Conservation (phyloP, 805 yeast genomes). For the Sporopachydermia lactativora region DNA sequence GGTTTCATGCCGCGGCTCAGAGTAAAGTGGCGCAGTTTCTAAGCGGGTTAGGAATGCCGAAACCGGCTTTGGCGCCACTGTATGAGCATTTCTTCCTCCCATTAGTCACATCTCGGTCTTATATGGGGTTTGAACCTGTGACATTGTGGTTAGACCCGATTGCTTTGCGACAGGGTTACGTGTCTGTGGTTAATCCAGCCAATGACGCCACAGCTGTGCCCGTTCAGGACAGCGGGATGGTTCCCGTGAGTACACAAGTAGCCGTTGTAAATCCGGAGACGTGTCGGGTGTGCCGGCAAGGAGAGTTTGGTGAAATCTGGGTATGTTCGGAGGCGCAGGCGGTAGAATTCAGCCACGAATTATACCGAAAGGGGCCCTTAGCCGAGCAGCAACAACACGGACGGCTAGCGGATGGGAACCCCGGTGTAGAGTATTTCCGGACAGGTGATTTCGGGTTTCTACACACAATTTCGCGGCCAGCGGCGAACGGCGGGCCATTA, state of each 20-base stretch:
- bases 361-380: slow-evolving; percentile 35
- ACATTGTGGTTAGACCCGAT: slow-evolving; percentile 78
- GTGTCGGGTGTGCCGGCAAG: slow-evolving; percentile 56
- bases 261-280: slow-evolving; percentile 96
- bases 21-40: slow-evolving; percentile 7
- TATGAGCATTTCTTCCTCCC: slow-evolving; percentile 76
- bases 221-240: slow-evolving; percentile 91
- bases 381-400: slow-evolving; percentile 45
- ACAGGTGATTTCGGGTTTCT: slow-evolving; percentile 94
- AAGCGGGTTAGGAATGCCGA: slow-evolving; percentile 30
- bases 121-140: slow-evolving; percentile 77
- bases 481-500: slow-evolving; percentile 23
- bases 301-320: slow-evolving; percentile 97
- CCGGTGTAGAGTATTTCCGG: slow-evolving; percentile 52
- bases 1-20: slow-evolving; percentile 49
- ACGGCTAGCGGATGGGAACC: slow-evolving; percentile 47
- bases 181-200: slow-evolving; percentile 64
- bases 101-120: slow-evolving; percentile 71
- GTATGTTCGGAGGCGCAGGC: slow-evolving; percentile 81
- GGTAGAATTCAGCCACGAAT: slow-evolving; percentile 34
- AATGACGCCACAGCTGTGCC: slow-evolving; percentile 56
- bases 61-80: slow-evolving; percentile 52
- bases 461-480: slow-evolving; percentile 44
- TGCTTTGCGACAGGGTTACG: slow-evolving; percentile 80
- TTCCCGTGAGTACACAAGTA: slow-evolving; percentile 85